Base-by-base conservation (phyloP, 192 early-diverging fungal species). In the Anaeromyces robustus region DNA sequence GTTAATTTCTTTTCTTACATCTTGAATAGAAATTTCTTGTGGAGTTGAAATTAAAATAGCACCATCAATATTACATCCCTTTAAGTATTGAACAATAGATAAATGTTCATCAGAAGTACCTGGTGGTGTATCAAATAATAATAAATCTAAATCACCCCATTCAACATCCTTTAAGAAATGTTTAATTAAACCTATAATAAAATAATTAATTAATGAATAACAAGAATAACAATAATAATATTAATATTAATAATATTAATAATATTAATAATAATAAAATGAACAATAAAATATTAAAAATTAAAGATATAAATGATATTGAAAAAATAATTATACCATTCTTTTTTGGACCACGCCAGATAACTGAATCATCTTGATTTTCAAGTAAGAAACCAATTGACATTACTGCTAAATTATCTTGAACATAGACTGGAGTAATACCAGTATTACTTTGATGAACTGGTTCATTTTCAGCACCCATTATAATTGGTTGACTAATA, bases 1-100 rank as follows among this genome's bases (percentile, higher is more conserved):
- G 85, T 93, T 95, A 81, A 98, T 92, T 86, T 99, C 98, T 86
- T 96, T 98, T 78, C 96, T 90, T n/a, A 99, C 98, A 86, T 99
- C 98, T 30, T 83, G 81, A 28, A 90, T 78, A 17, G 87, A 81
- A 0, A 95, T 92, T 78, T 94, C 95, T 84, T 97, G 96, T n/a
- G 96, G 97, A 19, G 97, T 98, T 9, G 96, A 97, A 22, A 98
- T 92, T 17, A 98, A 80, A 39, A 98, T 89, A 7, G 97, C 96
- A 7, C 97, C 97, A 34, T 92, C 93, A 41, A 95, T 93, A 2
- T 92, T 92, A 79, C 87, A 89, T 18, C 92, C 89, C 37, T 92
- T 88, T 30, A 99, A 83, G 83, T 92, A 89, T 82, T 94, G 92
- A 0, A 92, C 91, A 2, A 98, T 89, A 26, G 95, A 93, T 79